phyloP scores from a whole-genome alignment of 225 moss, liverwort and hornwort genomes.

The Sphagnum contortum region DNA sequence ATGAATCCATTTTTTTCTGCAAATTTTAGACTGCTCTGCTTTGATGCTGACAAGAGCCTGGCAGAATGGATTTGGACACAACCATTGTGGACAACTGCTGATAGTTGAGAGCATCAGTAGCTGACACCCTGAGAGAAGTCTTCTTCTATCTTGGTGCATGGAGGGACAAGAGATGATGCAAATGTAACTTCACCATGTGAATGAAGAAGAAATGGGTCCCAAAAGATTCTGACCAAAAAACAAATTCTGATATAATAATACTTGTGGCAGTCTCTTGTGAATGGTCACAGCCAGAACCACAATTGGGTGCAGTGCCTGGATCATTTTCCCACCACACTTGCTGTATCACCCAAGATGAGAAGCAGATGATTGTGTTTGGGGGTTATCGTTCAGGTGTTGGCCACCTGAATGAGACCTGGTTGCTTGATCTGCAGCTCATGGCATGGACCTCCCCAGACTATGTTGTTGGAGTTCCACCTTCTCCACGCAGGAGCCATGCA shows the following conservation, averaged over 20 bases:
- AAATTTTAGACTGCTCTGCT: no score
- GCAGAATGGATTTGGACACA: no score
- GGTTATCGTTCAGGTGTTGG: slow-evolving; percentile 76
- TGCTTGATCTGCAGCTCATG: slow-evolving; percentile 64
- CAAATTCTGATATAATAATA: no score
- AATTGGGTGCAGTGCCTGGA: slow-evolving; percentile 47
- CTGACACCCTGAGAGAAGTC: no score
- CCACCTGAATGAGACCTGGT: slow-evolving; percentile 77
- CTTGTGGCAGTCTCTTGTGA: slow-evolving; percentile 45
- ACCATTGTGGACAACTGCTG: no score
- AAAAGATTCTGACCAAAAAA: no score
- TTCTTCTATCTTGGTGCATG: no score
- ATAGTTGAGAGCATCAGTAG: no score
- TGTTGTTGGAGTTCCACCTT: slow-evolving; percentile 59
- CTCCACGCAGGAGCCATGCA: slow-evolving; percentile 70
- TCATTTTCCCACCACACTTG: slow-evolving; percentile 84
- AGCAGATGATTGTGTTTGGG: slow-evolving; percentile 75
- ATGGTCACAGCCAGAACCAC: slow-evolving; percentile 69
- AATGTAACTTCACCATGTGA: no score
- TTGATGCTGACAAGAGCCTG: no score
- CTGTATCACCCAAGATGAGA: slow-evolving; percentile 53
- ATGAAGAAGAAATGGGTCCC: no score
- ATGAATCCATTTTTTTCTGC: neutral
- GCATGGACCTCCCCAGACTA: slow-evolving; percentile 75
- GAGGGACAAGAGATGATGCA: no score